Conservation (phyloP, 2,329 filamentous ascomycete genomes). For the Ophiosphaerella narmari region DNA sequence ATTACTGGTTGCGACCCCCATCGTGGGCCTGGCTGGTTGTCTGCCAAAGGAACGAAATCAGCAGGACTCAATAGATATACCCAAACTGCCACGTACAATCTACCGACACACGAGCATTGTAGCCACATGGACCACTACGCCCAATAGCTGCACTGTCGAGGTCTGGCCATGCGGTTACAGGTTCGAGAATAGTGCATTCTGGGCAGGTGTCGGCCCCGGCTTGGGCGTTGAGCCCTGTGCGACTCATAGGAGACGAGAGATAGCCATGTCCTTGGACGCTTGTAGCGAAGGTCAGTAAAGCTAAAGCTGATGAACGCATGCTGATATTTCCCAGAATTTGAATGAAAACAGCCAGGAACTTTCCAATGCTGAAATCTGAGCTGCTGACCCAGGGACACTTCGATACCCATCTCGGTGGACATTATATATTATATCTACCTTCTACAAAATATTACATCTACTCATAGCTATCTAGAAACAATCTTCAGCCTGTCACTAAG, state of each 20-base stretch:
- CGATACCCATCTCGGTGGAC: background rate
- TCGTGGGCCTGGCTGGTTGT: slow-evolving; percentile 38
- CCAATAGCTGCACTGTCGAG: slow-evolving; percentile 33
- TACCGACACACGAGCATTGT: slow-evolving; percentile 42
- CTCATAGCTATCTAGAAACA: background rate
- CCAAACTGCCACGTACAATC: slow-evolving; percentile 15
- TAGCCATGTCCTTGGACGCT: slow-evolving; percentile 38
- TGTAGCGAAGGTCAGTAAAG: slow-evolving; percentile 24
- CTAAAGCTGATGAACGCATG: slow-evolving; percentile 23
- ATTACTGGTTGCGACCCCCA: slow-evolving; percentile 38
- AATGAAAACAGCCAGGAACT: background rate
- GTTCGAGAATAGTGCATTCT: slow-evolving; percentile 42
- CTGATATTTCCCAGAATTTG: background rate
- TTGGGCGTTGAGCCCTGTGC: slow-evolving; percentile 40
- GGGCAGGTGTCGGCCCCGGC: slow-evolving; percentile 40
- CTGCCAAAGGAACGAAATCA: background rate
- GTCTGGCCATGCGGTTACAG: slow-evolving; percentile 40
- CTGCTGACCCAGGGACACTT: too few species aligned
- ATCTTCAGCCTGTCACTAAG: too few species aligned
- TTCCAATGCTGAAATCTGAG: background rate
- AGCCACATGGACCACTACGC: slow-evolving; percentile 40
- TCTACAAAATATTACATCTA: background rate
- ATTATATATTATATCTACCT: background rate
- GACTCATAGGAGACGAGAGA: slow-evolving; percentile 38
- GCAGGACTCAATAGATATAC: background rate